Evolutionary conservation across 2,329 filamentous ascomycete genomes (phyloP).

Genomic region (Alternaria sp.): DNA sequence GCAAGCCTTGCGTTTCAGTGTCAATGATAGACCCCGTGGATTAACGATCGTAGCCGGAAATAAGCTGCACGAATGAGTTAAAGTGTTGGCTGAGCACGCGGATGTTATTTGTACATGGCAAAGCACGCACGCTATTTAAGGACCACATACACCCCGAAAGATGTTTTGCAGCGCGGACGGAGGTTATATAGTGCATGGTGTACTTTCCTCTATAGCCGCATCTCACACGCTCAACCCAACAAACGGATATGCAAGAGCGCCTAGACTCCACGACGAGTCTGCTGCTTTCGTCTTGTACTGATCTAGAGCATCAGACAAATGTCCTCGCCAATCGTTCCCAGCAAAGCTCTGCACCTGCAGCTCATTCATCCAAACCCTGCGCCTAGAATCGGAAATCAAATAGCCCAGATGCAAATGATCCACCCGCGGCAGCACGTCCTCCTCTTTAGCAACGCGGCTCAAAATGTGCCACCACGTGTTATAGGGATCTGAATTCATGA

Average conservation of each 20-base stretch:
- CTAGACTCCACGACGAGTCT: constrained; percentile 26
- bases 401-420: constrained; percentile 13
- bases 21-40: neutral
- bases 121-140: fast-evolving
- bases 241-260: constrained; percentile 31
- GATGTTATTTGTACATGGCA: neutral
- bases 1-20: neutral
- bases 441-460: constrained; percentile 9
- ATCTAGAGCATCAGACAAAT: constrained; percentile 8
- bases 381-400: constrained; percentile 11
- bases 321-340: constrained; percentile 9
- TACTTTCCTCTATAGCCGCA: neutral
- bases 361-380: constrained; percentile 2
- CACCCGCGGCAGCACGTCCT: constrained; percentile 6
- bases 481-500: constrained; percentile 16
- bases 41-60: neutral
- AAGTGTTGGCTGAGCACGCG: neutral
- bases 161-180: neutral
- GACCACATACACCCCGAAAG: neutral
- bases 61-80: neutral
- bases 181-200: neutral
- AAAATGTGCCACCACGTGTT: constrained; percentile 22
- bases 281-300: constrained; percentile 5
- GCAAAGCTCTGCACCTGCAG: constrained; percentile 8
- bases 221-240: neutral